These are phyloP conservation scores for Chionographis japonica DNA, from an alignment of 106 monocot genomes.

Conservation along the genomic window DNA sequence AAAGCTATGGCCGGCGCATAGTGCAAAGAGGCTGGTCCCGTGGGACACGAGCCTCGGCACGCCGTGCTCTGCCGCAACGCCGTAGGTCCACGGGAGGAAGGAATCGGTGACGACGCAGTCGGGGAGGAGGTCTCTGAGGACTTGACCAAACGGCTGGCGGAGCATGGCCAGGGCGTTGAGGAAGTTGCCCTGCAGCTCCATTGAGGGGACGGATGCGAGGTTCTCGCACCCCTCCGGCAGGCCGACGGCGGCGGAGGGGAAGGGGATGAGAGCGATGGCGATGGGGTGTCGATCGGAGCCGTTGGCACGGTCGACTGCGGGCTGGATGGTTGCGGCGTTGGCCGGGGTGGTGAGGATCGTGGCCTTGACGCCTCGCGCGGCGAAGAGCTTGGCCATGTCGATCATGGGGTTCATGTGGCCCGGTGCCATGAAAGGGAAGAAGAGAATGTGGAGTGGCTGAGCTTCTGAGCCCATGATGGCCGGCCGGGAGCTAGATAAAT, in stretches of 20 bases:
- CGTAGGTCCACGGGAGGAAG: no score
- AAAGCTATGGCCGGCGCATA: background rate
- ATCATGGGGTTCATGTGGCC: slow-evolving; percentile 28
- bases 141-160: background rate
- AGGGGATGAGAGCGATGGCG: slow-evolving; percentile 5
- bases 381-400: slow-evolving; percentile 29
- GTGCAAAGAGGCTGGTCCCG: slow-evolving; percentile 5
- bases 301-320: background rate
- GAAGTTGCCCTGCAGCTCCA: background rate
- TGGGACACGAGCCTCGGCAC: slow-evolving; percentile 16
- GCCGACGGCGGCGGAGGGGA: slow-evolving; percentile 4
- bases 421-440: slow-evolving; percentile 21
- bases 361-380: slow-evolving; percentile 4
- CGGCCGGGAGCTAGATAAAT: no score
- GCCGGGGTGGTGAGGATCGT: slow-evolving; percentile 26
- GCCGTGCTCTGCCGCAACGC: background rate
- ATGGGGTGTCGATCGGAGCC: background rate
- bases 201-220: background rate
- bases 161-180: background rate
- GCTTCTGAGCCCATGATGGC: no score
- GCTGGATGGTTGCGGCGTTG: slow-evolving; percentile 1
- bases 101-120: background rate
- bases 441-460: slow-evolving; percentile 5
- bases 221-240: slow-evolving; percentile 1
- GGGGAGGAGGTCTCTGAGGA: slow-evolving; percentile 8